Percentiles rank a stretch among this genome's conserved stretches.
Conservation (phyloP, 106 monocot genomes). For the Alisma plantagoaquatica region DNA sequence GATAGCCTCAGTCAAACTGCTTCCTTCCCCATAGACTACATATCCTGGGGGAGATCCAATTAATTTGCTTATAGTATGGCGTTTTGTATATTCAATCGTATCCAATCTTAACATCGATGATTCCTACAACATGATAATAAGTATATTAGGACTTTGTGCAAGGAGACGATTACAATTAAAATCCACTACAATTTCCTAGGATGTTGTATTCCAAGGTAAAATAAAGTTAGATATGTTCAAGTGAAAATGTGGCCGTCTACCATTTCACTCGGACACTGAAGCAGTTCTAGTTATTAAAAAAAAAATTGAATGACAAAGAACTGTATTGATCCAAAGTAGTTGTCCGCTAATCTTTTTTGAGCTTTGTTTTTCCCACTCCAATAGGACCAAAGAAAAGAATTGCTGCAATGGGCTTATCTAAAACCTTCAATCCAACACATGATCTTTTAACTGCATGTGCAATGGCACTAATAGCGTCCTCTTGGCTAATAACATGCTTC, state of each 20-base stretch:
- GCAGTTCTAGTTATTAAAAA: background rate
- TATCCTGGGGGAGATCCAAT: slow-evolving; percentile 87
- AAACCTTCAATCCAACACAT: slow-evolving; percentile 60
- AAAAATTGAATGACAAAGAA: background rate
- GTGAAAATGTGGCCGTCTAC: too few species aligned
- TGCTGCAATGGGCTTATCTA: slow-evolving; percentile 54
- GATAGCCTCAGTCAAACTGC: slow-evolving; percentile 69
- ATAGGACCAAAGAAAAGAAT: slow-evolving; percentile 81
- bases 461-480: slow-evolving; percentile 67
- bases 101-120: slow-evolving; percentile 60
- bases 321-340: slow-evolving; percentile 70
- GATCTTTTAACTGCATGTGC: slow-evolving; percentile 66
- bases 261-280: too few species aligned
- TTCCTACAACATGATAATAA: slow-evolving; percentile 39
- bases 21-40: slow-evolving; percentile 61
- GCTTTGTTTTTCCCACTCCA: slow-evolving; percentile 81
- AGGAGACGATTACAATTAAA: too few species aligned
- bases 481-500: slow-evolving; percentile 63
- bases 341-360: slow-evolving; percentile 71
- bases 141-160: too few species aligned
- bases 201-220: too few species aligned
- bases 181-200: too few species aligned
- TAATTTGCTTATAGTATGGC: slow-evolving; percentile 74
- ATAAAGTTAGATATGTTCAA: too few species aligned
- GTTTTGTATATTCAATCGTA: slow-evolving; percentile 80